Conservation (phyloP, 805 yeast species). For the Pichia paraexigua region DNA sequence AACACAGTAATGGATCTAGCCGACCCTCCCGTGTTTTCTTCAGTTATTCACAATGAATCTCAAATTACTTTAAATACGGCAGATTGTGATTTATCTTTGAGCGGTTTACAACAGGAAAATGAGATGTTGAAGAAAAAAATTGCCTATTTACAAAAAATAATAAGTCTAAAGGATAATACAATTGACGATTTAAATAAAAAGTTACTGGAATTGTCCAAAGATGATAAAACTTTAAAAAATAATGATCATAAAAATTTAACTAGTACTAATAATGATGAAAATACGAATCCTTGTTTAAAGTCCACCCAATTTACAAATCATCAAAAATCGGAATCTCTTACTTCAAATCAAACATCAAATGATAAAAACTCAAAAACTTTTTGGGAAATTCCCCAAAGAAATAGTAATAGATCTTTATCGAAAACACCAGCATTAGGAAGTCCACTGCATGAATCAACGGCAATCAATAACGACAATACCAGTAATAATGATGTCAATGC, state of each 20-base stretch:
- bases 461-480: not conserved
- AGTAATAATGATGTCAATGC: not conserved
- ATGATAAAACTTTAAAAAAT: not conserved
- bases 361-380: slow-evolving; percentile 5
- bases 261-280: not conserved
- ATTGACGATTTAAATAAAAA: slow-evolving; percentile 8
- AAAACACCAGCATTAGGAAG: not conserved
- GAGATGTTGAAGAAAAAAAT: slow-evolving; percentile 5
- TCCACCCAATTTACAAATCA: not conserved
- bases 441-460: not conserved
- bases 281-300: not conserved
- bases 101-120: slow-evolving; percentile 7
- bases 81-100: not conserved
- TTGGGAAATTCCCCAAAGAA: slow-evolving; percentile 23
- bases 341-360: slow-evolving; percentile 3
- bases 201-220: not conserved
- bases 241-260: not conserved
- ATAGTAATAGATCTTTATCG: slow-evolving; percentile 15
- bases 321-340: not conserved
- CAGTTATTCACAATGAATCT: not conserved
- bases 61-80: not conserved
- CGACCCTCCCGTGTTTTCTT: not conserved
- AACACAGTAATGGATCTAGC: not conserved
- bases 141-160: slow-evolving; percentile 1
- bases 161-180: slow-evolving; percentile 9